Percentiles rank a stretch among this genome's conserved stretches.
These are phyloP conservation scores for Candida multigemmis DNA, from an alignment of 805 yeast species.

Conservation along the genomic window DNA sequence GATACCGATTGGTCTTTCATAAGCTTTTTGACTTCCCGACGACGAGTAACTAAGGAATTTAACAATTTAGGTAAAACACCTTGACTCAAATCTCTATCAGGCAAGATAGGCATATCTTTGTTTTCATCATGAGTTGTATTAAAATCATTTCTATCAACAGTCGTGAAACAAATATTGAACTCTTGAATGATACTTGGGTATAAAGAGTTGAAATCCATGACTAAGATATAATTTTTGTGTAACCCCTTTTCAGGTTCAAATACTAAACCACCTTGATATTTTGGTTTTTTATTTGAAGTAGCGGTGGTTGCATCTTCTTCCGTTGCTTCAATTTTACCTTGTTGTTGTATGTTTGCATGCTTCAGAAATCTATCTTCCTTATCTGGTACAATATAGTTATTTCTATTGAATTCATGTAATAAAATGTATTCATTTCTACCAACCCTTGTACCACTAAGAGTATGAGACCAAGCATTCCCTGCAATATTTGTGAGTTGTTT, in stretches of 20 bases:
- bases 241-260: constrained; percentile 95
- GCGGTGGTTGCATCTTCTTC: constrained; percentile 39
- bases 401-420: constrained; percentile 80
- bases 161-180: constrained; percentile 93
- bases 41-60: constrained; percentile 77
- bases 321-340: constrained; percentile 19
- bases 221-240: constrained; percentile 79
- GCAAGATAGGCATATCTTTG: constrained; percentile 58
- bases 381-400: constrained; percentile 83
- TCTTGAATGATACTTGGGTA: constrained; percentile 97
- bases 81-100: constrained; percentile 44
- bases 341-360: constrained; percentile 24
- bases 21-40: constrained; percentile 84
- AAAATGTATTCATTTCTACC: constrained; percentile 92
- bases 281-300: constrained; percentile 55
- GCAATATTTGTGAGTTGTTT: constrained; percentile 89
- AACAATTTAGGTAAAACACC: constrained; percentile 86
- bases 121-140: constrained; percentile 39
- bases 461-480: constrained; percentile 96
- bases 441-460: constrained; percentile 90
- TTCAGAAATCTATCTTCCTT: constrained; percentile 43
- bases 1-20: constrained; percentile 67
- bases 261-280: constrained; percentile 88
- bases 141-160: constrained; percentile 63
- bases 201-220: constrained; percentile 96